Percentiles rank a stretch among this genome's conserved stretches.
These are phyloP conservation scores for Trifolium dubium DNA, from an alignment of 306 rosid genomes.

Conservation along the genomic window DNA sequence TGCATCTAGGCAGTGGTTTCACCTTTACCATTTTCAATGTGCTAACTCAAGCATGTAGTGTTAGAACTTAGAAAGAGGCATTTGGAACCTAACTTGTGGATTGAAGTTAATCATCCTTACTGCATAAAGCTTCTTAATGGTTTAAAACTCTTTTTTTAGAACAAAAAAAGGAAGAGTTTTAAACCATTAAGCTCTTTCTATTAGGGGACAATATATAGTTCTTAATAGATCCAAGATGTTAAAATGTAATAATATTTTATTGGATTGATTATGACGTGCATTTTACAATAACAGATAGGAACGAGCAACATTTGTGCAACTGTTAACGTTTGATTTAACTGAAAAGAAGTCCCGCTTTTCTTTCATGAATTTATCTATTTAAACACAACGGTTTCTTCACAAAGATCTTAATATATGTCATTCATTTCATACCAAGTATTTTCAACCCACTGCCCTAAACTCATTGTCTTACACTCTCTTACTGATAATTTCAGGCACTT, in stretches of 20 bases:
- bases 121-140: background rate
- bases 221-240: conserved; percentile 29
- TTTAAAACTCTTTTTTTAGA: background rate
- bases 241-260: conserved; percentile 8
- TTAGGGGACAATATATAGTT: background rate
- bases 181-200: background rate
- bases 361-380: conserved; percentile 6
- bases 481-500: conserved; percentile 73
- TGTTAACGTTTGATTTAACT: too few species aligned
- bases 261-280: background rate
- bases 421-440: background rate
- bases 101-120: background rate
- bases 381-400: background rate
- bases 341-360: background rate
- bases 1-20: background rate
- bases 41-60: background rate
- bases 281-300: background rate
- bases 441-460: conserved; percentile 1
- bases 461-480: background rate
- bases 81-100: conserved; percentile 9
- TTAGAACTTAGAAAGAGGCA: conserved; percentile 15
- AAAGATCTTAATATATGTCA: conserved; percentile 10
- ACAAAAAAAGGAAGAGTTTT: background rate
- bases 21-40: conserved; percentile 22
- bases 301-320: conserved; percentile 2